Percentiles rank a stretch among this genome's conserved stretches.
Conservation (phyloP, 306 rosid genomes). For the Quercus agrifolia region DNA sequence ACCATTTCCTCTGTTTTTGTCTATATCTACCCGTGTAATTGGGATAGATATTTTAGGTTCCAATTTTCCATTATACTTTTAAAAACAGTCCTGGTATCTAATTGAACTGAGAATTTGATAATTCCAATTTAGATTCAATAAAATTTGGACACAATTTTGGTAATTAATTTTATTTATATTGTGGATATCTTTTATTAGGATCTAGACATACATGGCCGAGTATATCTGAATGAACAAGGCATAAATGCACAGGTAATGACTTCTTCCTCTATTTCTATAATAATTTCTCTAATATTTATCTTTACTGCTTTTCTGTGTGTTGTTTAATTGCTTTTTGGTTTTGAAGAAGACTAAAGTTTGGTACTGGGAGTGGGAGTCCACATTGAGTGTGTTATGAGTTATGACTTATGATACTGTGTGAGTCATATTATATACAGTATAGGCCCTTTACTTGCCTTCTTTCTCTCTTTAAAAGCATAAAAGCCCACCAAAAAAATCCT, state of each 20-base stretch:
- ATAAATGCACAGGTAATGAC: conserved; percentile 85
- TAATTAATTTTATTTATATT: background rate
- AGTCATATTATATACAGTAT: background rate
- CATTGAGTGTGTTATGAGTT: background rate
- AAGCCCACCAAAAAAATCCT: background rate
- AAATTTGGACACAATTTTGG: no score
- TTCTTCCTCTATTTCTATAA: background rate
- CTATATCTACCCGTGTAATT: no score
- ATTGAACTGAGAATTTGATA: no score
- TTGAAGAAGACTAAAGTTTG: background rate
- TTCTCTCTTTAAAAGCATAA: background rate
- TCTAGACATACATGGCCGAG: conserved; percentile 66
- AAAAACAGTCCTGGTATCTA: no score
- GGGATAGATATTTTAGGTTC: no score
- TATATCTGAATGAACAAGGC: conserved; percentile 83
- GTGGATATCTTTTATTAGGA: conserved; percentile 38
- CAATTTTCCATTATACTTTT: no score
- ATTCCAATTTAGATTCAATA: no score
- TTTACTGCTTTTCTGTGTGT: background rate
- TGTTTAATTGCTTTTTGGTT: no score
- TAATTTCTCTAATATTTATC: background rate
- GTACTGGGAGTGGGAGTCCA: background rate
- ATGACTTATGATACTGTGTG: background rate
- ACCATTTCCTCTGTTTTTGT: background rate
- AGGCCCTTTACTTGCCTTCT: background rate